Conservation (phyloP, 2,329 filamentous ascomycete species). For the Pseudohalonectria lignicola region DNA sequence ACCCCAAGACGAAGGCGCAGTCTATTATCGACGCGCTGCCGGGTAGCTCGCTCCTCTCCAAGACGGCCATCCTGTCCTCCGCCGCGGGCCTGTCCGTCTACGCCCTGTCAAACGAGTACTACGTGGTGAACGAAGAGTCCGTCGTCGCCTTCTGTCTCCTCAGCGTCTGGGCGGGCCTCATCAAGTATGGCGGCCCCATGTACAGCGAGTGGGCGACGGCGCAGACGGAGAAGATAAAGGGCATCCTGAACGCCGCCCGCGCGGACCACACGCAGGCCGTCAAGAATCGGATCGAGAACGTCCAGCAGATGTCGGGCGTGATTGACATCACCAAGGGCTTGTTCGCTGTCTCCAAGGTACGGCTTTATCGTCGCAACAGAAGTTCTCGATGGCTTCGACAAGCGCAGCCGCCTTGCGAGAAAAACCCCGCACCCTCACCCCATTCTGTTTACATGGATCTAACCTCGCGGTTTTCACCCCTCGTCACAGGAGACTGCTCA, state of each 20-base stretch:
- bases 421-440: too few species aligned
- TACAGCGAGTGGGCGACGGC: slow-evolving; percentile 88
- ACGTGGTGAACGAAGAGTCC: slow-evolving; percentile 98
- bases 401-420: not conserved
- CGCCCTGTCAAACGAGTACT: slow-evolving; percentile 98
- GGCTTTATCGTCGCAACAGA: slow-evolving; percentile 10
- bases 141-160: slow-evolving; percentile 88
- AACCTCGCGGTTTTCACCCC: too few species aligned
- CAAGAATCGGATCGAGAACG: slow-evolving; percentile 85
- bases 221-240: slow-evolving; percentile 86
- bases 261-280: slow-evolving; percentile 93
- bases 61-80: slow-evolving; percentile 93
- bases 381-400: not conserved
- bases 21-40: slow-evolving; percentile 89
- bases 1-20: slow-evolving; percentile 94
- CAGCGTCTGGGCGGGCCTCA: slow-evolving; percentile 83
- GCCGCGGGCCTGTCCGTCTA: slow-evolving; percentile 83
- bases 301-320: slow-evolving; percentile 88
- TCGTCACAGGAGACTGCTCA: slow-evolving; percentile 92
- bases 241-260: slow-evolving; percentile 88
- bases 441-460: too few species aligned
- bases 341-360: slow-evolving; percentile 96
- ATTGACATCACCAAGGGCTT: slow-evolving; percentile 95
- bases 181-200: slow-evolving; percentile 85
- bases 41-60: slow-evolving; percentile 84